Percentiles rank a stretch among this genome's conserved stretches.
Evolutionary conservation across 768 basidiomycete species (phyloP).

Genomic region (Austroboletus festivus): DNA sequence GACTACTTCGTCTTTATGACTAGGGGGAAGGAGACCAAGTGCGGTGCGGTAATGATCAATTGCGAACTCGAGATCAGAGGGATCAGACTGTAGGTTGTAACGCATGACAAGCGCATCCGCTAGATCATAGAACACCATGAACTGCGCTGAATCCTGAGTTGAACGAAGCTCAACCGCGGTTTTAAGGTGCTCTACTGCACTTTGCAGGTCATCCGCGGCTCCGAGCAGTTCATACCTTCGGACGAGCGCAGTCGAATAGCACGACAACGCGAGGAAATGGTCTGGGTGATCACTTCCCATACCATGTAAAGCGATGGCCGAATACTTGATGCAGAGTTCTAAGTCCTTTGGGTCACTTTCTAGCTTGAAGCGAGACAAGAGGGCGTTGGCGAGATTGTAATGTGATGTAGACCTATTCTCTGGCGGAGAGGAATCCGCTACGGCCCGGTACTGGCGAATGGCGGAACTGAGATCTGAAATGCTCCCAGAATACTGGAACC

Average conservation of each 20-base stretch:
- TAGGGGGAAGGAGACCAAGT: slow-evolving; percentile 15
- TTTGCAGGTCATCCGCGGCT: slow-evolving; percentile 24
- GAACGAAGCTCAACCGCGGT: slow-evolving; percentile 18
- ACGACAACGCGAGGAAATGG: slow-evolving; percentile 15
- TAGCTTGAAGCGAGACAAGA: slow-evolving; percentile 29
- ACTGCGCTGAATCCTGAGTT: slow-evolving; percentile 12
- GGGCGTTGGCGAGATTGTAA: slow-evolving; percentile 31
- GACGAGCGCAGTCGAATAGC: slow-evolving; percentile 23
- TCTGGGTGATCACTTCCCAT: slow-evolving; percentile 18
- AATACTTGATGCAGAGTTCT: slow-evolving; percentile 21
- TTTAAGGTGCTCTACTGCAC: slow-evolving; percentile 24
- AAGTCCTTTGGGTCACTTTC: slow-evolving; percentile 19
- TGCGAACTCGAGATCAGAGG: slow-evolving; percentile 29
- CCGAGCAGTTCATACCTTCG: slow-evolving; percentile 19
- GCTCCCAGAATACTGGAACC: slow-evolving; percentile 22
- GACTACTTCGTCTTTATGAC: slow-evolving; percentile 11
- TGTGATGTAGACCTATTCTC: slow-evolving; percentile 19
- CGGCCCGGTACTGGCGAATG: slow-evolving; percentile 22
- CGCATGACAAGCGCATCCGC: slow-evolving; percentile 26
- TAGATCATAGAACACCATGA: slow-evolving; percentile 22
- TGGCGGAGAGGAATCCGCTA: slow-evolving; percentile 15
- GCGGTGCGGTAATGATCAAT: slow-evolving; percentile 23
- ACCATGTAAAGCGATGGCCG: slow-evolving; percentile 14
- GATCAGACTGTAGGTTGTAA: slow-evolving; percentile 21
- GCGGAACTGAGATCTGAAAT: slow-evolving; percentile 21